Percentiles rank a stretch among this genome's conserved stretches.
Evolutionary conservation across 176 grass and related monocot species (phyloP).

Genomic region (Leersia perrieri): DNA sequence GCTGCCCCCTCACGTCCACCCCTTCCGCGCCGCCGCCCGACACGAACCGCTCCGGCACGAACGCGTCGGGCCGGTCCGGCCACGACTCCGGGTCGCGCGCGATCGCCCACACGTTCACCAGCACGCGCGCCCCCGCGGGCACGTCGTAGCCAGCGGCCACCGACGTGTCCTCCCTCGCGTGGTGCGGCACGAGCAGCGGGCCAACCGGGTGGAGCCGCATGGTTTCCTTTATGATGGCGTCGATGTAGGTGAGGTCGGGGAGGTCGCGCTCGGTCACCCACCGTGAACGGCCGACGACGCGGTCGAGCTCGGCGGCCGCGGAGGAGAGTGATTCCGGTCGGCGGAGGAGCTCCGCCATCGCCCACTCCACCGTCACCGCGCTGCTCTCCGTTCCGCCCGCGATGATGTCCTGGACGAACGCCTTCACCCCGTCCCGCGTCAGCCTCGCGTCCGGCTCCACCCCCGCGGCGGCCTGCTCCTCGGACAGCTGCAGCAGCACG

Average conservation of each 20-base stretch:
- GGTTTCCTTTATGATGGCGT: conserved; percentile 66
- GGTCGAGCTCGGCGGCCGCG: conserved; percentile 55
- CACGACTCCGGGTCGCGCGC: conserved; percentile 55
- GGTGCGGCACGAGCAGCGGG: conserved; percentile 51
- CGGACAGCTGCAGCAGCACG: conserved; percentile 47
- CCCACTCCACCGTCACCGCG: conserved; percentile 61
- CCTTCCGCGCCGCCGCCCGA: not conserved
- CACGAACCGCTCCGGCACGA: conserved; percentile 49
- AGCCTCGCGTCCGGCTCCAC: conserved; percentile 42
- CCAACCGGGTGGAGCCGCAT: conserved; percentile 61
- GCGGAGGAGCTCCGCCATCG: conserved; percentile 57
- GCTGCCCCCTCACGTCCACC: conserved; percentile 49
- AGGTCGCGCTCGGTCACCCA: conserved; percentile 59
- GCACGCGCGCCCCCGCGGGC: conserved; percentile 40
- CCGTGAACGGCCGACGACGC: conserved; percentile 19
- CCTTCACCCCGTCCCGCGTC: conserved; percentile 52
- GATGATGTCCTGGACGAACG: conserved; percentile 50
- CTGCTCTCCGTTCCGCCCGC: conserved; percentile 57
- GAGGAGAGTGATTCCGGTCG: conserved; percentile 1
- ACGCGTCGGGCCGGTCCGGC: conserved; percentile 50
- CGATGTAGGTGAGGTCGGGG: conserved; percentile 46
- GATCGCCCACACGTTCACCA: conserved; percentile 63
- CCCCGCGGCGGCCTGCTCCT: not conserved
- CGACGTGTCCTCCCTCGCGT: conserved; percentile 43
- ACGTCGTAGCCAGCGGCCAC: conserved; percentile 55